These are phyloP conservation scores for Endocalyx cinctus DNA, from an alignment of 2,329 filamentous ascomycete species.

Conservation along the genomic window DNA sequence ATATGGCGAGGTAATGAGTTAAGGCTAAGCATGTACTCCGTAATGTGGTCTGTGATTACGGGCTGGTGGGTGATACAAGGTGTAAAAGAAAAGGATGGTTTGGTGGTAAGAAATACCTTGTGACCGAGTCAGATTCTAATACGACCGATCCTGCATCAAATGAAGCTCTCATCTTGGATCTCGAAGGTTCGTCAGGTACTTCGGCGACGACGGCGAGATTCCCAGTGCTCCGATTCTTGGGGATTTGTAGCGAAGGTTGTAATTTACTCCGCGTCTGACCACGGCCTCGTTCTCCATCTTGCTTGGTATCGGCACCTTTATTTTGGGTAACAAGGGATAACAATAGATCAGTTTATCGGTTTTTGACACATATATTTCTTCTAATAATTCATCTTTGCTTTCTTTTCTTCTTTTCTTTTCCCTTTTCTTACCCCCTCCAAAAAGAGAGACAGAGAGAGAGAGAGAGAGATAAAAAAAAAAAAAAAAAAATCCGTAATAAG, in stretches of 20 bases:
- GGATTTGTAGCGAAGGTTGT: constrained; percentile 45
- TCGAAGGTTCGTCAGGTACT: constrained; percentile 37
- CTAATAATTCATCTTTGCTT: too few relatives aligned
- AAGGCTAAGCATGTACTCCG: too few relatives aligned
- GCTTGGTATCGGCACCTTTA: constrained; percentile 39
- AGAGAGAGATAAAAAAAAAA: constrained; percentile 6
- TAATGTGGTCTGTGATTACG: constrained; percentile 2
- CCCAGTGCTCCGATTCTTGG: constrained; percentile 63
- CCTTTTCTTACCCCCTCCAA: too few relatives aligned
- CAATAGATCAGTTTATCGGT: too few relatives aligned
- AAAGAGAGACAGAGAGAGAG: not conserved
- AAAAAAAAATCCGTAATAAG: not conserved
- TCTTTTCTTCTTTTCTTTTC: too few relatives aligned
- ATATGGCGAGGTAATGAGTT: too few relatives aligned
- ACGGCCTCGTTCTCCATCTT: constrained; percentile 34
- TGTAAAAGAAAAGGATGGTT: too few relatives aligned
- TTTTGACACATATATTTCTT: too few relatives aligned
- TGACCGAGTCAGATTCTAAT: constrained; percentile 64
- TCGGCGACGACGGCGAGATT: constrained; percentile 50
- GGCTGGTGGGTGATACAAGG: constrained; percentile 4
- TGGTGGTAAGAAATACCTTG: constrained; percentile 75
- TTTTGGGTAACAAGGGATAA: too few relatives aligned
- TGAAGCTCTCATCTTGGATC: constrained; percentile 64
- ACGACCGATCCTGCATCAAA: constrained; percentile 63
- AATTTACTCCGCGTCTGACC: constrained; percentile 37